Percentiles rank a stretch among this genome's conserved stretches.
phyloP scores from a whole-genome alignment of 768 basidiomycete genomes.

The Lanmaoa rubissima region DNA sequence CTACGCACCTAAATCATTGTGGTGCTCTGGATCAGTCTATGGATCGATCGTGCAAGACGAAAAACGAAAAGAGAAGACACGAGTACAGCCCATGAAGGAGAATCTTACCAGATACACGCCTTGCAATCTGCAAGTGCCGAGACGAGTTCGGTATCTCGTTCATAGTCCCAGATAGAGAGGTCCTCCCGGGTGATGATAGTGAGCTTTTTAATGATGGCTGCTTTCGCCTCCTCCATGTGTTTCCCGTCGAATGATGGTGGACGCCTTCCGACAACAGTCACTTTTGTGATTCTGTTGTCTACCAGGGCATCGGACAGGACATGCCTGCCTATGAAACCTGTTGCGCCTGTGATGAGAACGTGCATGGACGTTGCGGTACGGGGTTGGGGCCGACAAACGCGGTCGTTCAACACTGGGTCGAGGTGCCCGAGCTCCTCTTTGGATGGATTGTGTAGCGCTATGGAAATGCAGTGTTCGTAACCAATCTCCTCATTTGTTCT shows the following conservation, averaged over 20 bases:
- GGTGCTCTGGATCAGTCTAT: conserved; percentile 1
- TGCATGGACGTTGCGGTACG: conserved; percentile 15
- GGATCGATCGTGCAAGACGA: not conserved
- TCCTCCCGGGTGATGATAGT: conserved; percentile 24
- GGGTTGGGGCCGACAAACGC: not conserved
- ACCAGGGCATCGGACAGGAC: conserved; percentile 16
- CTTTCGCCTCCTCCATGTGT: conserved; percentile 11
- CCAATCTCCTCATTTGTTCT: not conserved
- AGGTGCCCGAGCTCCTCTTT: not conserved
- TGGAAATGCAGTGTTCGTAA: not conserved
- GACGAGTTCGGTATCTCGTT: conserved; percentile 24
- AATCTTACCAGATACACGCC: conserved; percentile 25
- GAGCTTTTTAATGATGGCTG: conserved; percentile 21
- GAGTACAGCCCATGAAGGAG: not conserved
- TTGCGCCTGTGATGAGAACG: conserved; percentile 27
- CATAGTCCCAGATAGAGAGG: conserved; percentile 27
- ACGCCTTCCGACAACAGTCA: conserved; percentile 23
- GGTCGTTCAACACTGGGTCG: not conserved
- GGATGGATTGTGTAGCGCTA: no score
- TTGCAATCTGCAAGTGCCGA: conserved; percentile 21
- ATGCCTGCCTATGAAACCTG: conserved; percentile 25
- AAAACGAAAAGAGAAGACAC: not conserved
- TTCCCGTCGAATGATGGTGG: conserved; percentile 24
- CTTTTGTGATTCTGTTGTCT: conserved; percentile 24
- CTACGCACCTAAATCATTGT: conserved; percentile 19